Conservation (phyloP, 208 protist genomes). For the Acanthamoeba lugdunensis region DNA sequence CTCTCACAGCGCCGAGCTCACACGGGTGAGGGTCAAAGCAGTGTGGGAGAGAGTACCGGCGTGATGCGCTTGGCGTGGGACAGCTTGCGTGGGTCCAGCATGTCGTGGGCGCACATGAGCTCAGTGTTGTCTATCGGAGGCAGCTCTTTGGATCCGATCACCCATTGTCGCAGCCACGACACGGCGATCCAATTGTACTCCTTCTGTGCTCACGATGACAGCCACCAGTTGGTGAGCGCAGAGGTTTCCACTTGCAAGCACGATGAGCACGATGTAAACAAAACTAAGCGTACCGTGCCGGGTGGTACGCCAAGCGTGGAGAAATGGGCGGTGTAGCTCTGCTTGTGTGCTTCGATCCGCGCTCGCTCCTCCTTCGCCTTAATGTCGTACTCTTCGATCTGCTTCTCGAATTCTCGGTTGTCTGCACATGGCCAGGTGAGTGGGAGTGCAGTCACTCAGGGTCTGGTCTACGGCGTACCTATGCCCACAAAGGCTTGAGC, state of each 20-base stretch:
- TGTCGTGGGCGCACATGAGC: slow-evolving; percentile 61
- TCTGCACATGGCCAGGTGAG: not conserved
- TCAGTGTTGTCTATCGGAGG: slow-evolving; percentile 52
- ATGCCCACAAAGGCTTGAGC: not conserved
- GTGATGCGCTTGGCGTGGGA: slow-evolving; percentile 37
- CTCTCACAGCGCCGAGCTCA: no score
- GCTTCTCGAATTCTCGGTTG: slow-evolving; percentile 20
- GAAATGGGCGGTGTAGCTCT: not conserved
- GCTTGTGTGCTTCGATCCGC: slow-evolving; percentile 34
- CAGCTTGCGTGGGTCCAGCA: slow-evolving; percentile 53
- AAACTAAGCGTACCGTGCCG: not conserved
- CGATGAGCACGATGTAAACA: no score
- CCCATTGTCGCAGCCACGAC: slow-evolving; percentile 45
- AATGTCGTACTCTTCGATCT: not conserved
- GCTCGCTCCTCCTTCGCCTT: not conserved
- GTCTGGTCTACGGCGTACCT: not conserved
- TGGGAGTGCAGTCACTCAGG: no score
- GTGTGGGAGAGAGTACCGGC: not conserved
- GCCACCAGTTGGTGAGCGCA: not conserved
- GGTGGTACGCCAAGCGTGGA: not conserved
- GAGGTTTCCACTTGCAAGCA: not conserved
- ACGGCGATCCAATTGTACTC: slow-evolving; percentile 63
- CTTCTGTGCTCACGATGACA: not conserved
- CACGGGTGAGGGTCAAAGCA: not conserved
- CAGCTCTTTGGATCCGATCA: slow-evolving; percentile 7